Base-by-base conservation (phyloP, 768 basidiomycete species). In the Lentinula aciculospora region DNA sequence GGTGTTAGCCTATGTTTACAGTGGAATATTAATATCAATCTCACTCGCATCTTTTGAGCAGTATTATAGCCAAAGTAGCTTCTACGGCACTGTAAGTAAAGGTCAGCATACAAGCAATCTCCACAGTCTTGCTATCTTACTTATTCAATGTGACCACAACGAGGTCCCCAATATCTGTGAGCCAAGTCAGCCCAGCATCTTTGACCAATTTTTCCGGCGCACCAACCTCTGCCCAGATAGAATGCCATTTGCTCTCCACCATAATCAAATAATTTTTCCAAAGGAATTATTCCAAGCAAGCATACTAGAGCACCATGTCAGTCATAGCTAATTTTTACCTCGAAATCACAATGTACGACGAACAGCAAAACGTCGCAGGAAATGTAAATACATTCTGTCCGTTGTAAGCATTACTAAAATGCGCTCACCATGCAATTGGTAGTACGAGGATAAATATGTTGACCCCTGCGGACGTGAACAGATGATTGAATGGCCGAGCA, bases 41-140 rank as follows among this genome's bases (percentile, higher is more conserved):
- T 69, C 63, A 87, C 84, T 89, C 82, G 81, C 86, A 86, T 68
- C 80, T 81, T n/a, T 66, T 61, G n/a, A 90, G 69, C 17, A 90
- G 72, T 56, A 89, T 80, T 51, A 89, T 84, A 0, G 85, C 85
- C 4, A 91, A 71, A 0, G 85, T 85, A 0, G 81, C 88, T 69
- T 91, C 89, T 1, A 91, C 85, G 7, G 81, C 72, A 65, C 86
- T 89, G 57, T 3, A 25, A 50, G 31, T 1, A 25, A 29, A 27
- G 10, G 58, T 51, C 15, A n/a, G 19, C 2, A 40, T 13, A 13
- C 9, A 49, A 29, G 3, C 39, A 34, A 44, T 29, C 17, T 40
- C 48, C 15, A 31, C 23, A 10, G 28, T 34, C 47, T 19, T 55
- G 32, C 39, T 55, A 40, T 60, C 78, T 44, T 53, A 85, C 85